Evolutionary conservation across 441 rosid genomes (phyloP).

Genomic region (Omphalea diandra): DNA sequence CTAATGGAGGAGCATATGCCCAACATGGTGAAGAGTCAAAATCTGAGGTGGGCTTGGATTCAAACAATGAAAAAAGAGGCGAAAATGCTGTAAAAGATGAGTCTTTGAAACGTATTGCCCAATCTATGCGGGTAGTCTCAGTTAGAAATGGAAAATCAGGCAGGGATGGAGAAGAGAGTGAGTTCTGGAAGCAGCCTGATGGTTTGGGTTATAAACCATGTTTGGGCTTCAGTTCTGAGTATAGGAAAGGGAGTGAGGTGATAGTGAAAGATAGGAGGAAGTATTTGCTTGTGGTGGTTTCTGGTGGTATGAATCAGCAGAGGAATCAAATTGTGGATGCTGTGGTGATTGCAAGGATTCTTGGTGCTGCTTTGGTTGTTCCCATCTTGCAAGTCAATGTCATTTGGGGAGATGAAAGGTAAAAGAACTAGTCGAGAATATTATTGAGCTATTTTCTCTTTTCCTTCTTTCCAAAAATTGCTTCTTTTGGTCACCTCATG

Average conservation of each 20-base stretch:
- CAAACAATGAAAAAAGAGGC: constrained; percentile 11
- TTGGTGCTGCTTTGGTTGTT: constrained; percentile 92
- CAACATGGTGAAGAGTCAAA: neutral
- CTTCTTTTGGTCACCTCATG: neutral
- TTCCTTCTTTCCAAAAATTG: neutral
- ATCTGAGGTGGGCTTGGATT: constrained; percentile 21
- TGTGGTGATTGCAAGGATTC: constrained; percentile 90
- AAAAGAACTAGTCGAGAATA: neutral
- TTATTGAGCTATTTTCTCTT: neutral
- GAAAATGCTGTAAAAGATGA: constrained; percentile 14
- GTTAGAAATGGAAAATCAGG: constrained; percentile 20
- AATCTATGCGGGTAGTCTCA: constrained; percentile 18
- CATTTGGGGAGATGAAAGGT: constrained; percentile 99
- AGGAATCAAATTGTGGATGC: constrained; percentile 98
- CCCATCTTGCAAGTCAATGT: constrained; percentile 92
- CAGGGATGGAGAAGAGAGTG: constrained; percentile 28
- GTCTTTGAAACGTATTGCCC: constrained; percentile 1
- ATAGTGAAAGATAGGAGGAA: constrained; percentile 48
- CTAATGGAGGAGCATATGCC: neutral
- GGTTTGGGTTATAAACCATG: constrained; percentile 91
- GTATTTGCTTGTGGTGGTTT: constrained; percentile 80
- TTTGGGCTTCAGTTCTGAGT: constrained; percentile 51
- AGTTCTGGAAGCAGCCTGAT: constrained; percentile 92
- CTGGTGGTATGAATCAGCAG: constrained; percentile 97
- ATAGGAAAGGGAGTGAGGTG: constrained; percentile 43